Evolutionary conservation across 1,284 basidiomycete genomes (phyloP).

Genomic region (Athelia sp.): DNA sequence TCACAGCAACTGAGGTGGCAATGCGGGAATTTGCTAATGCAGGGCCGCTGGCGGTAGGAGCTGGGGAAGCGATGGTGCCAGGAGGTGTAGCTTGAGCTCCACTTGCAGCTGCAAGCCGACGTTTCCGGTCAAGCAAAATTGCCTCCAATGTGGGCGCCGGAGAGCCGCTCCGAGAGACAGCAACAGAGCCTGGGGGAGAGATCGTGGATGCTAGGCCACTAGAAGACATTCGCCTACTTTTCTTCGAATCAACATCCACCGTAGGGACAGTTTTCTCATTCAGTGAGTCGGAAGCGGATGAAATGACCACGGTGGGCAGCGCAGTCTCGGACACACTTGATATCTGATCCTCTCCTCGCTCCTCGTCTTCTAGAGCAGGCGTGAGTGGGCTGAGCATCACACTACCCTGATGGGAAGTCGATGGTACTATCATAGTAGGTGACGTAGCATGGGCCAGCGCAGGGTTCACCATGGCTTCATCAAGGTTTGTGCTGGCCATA

Average conservation of each 20-base stretch:
- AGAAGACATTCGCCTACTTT: too few species aligned
- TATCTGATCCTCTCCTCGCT: neutral
- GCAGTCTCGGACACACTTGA: too few species aligned
- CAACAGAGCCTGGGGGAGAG: constrained; percentile 7
- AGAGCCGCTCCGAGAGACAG: constrained; percentile 30
- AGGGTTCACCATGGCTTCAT: too few species aligned
- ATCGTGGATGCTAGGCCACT: constrained; percentile 9
- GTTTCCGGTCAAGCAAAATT: constrained; percentile 53
- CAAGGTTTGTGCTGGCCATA: neutral
- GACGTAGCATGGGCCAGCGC: neutral
- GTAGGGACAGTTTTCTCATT: too few species aligned
- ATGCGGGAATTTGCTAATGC: neutral
- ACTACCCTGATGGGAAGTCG: neutral
- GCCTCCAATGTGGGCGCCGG: constrained; percentile 58
- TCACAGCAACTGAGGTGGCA: neutral
- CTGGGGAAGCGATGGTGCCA: neutral
- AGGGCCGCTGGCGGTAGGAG: neutral
- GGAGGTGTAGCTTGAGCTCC: constrained; percentile 14
- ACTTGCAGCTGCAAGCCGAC: constrained; percentile 26
- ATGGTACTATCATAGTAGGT: neutral
- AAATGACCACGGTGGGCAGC: too few species aligned
- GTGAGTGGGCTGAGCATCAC: neutral
- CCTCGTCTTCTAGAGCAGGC: neutral
- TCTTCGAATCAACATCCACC: too few species aligned
- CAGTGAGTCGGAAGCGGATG: too few species aligned